Conservation (phyloP, 768 basidiomycete genomes). For the Pleurotus sapidus region DNA sequence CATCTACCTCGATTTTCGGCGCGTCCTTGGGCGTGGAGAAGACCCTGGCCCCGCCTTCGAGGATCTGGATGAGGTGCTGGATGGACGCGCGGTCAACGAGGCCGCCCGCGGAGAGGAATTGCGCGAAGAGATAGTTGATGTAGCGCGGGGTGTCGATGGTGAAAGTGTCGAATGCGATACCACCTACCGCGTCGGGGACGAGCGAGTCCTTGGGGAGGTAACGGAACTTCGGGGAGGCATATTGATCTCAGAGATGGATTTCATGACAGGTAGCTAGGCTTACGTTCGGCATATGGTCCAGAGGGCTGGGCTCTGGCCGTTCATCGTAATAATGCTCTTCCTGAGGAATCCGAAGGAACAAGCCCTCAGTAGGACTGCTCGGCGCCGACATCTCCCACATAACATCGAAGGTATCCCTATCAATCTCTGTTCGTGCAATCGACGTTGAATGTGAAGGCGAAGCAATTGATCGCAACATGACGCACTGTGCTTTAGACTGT, state of each 20-base stretch:
- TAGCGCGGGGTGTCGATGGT: conserved; percentile 72
- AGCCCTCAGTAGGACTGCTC: conserved; percentile 49
- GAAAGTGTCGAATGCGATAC: conserved; percentile 62
- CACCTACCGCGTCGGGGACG: conserved; percentile 33
- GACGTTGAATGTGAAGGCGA: background rate
- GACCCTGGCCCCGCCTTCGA: conserved; percentile 54
- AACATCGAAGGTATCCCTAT: conserved; percentile 68
- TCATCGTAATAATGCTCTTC: conserved; percentile 54
- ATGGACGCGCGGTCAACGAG: conserved; percentile 53
- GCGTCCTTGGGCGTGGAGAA: conserved; percentile 23
- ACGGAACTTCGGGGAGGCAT: conserved; percentile 29
- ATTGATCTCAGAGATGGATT: background rate
- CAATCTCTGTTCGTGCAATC: conserved; percentile 43
- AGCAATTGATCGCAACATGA: background rate
- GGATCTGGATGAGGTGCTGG: conserved; percentile 67
- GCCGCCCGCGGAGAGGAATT: conserved; percentile 67
- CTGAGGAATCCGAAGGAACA: conserved; percentile 63
- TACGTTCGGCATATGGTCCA: conserved; percentile 57
- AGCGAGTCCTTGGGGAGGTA: conserved; percentile 30
- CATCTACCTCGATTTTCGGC: conserved; percentile 36
- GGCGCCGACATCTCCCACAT: conserved; percentile 74
- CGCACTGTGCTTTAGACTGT: conserved; percentile 53
- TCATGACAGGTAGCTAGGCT: conserved; percentile 12
- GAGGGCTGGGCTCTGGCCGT: conserved; percentile 34
- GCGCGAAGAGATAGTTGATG: conserved; percentile 64